Evolutionary conservation across 495 filamentous ascomycete species (phyloP).

Genomic region (Penicillium robsamsonii): DNA sequence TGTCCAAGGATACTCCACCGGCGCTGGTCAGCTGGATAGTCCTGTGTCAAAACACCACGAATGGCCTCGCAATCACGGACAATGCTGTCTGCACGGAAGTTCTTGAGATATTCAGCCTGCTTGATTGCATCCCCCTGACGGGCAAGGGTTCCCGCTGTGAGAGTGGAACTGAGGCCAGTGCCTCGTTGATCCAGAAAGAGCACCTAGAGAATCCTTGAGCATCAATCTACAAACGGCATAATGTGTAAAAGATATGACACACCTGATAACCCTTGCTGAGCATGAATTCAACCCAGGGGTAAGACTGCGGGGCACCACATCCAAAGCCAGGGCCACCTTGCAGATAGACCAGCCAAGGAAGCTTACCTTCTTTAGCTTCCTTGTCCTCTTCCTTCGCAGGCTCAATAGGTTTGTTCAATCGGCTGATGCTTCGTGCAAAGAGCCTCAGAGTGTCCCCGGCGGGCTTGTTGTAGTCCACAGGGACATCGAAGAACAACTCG

Average conservation of each 20-base stretch:
- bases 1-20: slow-evolving; percentile 88
- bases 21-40: slow-evolving; percentile 65
- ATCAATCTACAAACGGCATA: background rate
- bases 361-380: slow-evolving; percentile 50
- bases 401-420: slow-evolving; percentile 60
- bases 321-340: slow-evolving; percentile 79
- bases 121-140: slow-evolving; percentile 57
- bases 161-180: slow-evolving; percentile 76
- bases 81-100: slow-evolving; percentile 85
- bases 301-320: slow-evolving; percentile 69
- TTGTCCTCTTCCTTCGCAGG: slow-evolving; percentile 49
- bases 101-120: slow-evolving; percentile 80
- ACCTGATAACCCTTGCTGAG: slow-evolving; percentile 76
- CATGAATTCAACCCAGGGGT: slow-evolving; percentile 61
- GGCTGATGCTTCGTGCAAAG: slow-evolving; percentile 71
- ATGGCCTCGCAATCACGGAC: slow-evolving; percentile 89
- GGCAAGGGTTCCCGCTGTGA: slow-evolving; percentile 68
- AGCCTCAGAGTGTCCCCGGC: slow-evolving; percentile 60
- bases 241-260: background rate
- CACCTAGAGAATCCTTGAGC: slow-evolving; percentile 45
- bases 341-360: slow-evolving; percentile 64
- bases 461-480: slow-evolving; percentile 68
- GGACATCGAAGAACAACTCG: slow-evolving; percentile 84
- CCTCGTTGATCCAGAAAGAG: slow-evolving; percentile 87
- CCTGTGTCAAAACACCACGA: slow-evolving; percentile 64